Conservation (phyloP, 345 rosid genomes). For the Melaleuca quinquenervia region DNA sequence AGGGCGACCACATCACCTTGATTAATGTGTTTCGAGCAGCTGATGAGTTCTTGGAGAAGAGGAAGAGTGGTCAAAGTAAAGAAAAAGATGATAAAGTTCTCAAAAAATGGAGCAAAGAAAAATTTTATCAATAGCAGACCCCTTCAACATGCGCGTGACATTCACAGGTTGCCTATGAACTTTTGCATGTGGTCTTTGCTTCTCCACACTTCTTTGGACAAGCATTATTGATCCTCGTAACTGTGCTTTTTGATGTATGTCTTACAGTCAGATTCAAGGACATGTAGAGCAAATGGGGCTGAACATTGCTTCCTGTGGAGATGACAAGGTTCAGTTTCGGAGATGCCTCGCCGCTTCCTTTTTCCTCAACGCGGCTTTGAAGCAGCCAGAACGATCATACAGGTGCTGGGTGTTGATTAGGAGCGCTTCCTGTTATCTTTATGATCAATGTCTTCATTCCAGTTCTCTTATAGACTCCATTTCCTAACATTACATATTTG, state of each 20-base stretch:
- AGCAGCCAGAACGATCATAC: constrained; percentile 80
- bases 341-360: constrained; percentile 91
- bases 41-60: constrained; percentile 55
- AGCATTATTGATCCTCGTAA: background rate
- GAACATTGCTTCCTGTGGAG: constrained; percentile 62
- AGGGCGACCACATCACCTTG: constrained; percentile 85
- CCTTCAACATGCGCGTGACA: constrained; percentile 73
- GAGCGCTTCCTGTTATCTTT: background rate
- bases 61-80: constrained; percentile 18
- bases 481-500: background rate
- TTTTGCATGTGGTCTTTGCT: background rate
- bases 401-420: constrained; percentile 25
- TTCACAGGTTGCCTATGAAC: constrained; percentile 38
- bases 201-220: background rate
- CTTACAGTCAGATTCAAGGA: constrained; percentile 65
- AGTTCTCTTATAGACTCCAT: background rate
- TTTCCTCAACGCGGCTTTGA: constrained; percentile 89
- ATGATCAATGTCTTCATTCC: background rate
- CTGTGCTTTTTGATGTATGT: background rate
- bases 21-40: constrained; percentile 72
- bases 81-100: constrained; percentile 44
- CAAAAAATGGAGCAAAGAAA: constrained; percentile 81
- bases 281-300: constrained; percentile 78
- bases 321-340: constrained; percentile 64
- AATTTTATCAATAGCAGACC: constrained; percentile 72